Evolutionary conservation across 306 rosid genomes (phyloP).

Genomic region (Prinsepia uniflora): DNA sequence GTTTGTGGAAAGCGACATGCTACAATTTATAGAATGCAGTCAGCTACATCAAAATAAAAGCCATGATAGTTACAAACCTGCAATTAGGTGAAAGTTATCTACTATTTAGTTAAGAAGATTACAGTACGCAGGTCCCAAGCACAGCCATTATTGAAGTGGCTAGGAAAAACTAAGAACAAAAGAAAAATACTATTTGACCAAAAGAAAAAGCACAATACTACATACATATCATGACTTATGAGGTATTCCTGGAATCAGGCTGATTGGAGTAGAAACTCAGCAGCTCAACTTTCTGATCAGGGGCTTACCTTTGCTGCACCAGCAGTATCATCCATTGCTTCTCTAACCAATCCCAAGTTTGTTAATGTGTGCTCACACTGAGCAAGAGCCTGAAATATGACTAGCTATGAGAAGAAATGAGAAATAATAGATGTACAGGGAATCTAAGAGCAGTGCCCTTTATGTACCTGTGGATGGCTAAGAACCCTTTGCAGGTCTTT

Average conservation of each 20-base stretch:
- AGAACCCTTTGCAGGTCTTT: conserved; percentile 76
- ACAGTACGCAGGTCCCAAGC: not conserved
- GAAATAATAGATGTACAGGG: not conserved
- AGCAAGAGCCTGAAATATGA: conserved; percentile 81
- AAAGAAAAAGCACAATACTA: not conserved
- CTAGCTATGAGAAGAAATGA: conserved; percentile 10
- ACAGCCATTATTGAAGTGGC: not conserved
- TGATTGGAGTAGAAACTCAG: not conserved
- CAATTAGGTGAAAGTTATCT: not conserved
- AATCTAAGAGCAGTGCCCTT: conserved; percentile 10
- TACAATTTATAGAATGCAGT: conserved; percentile 33
- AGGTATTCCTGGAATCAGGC: not conserved
- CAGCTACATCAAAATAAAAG: conserved; percentile 30
- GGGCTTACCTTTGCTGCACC: conserved; percentile 88
- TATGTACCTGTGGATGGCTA: conserved; percentile 86
- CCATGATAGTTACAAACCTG: not conserved
- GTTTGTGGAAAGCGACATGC: conserved; percentile 67
- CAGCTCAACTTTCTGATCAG: conserved; percentile 24
- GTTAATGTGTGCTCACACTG: conserved; percentile 95
- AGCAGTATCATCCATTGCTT: conserved; percentile 90
- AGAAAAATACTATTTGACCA: not conserved
- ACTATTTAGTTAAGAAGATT: not conserved
- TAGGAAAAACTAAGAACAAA: not conserved
- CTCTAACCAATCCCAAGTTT: conserved; percentile 72
- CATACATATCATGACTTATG: not conserved